These are phyloP conservation scores for Clonostachys rhizophaga DNA, from an alignment of 2,329 filamentous ascomycete genomes.

Conservation along the genomic window DNA sequence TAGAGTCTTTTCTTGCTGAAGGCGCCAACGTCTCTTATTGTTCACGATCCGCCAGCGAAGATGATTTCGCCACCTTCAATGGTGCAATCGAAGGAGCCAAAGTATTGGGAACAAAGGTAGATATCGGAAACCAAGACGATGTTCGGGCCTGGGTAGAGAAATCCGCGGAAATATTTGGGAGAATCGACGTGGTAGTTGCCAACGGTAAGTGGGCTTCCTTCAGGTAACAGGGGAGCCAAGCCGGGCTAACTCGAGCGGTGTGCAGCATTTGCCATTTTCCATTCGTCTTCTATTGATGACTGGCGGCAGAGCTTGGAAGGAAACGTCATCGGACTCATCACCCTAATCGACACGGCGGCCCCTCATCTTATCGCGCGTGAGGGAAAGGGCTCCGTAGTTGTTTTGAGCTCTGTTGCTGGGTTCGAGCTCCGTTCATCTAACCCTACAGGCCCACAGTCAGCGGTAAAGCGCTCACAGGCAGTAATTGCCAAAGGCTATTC, in stretches of 20 bases:
- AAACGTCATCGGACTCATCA: background rate
- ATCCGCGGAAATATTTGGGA: constrained; percentile 9
- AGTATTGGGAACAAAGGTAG: constrained; percentile 11
- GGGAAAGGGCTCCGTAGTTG: constrained; percentile 12
- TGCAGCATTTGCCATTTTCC: background rate
- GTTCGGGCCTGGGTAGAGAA: constrained; percentile 9
- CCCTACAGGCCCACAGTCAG: constrained; percentile 9
- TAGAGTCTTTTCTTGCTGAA: constrained; percentile 11
- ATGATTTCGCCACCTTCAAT: constrained; percentile 12
- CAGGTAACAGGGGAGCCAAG: background rate
- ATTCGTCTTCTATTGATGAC: too few relatives aligned
- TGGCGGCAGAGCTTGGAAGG: background rate
- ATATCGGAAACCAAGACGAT: constrained; percentile 8
- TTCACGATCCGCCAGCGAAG: constrained; percentile 7
- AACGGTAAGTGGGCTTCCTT: constrained; percentile 7
- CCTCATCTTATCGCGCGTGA: constrained; percentile 4
- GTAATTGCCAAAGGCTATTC: constrained; percentile 6
- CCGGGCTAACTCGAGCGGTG: background rate
- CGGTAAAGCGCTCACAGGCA: constrained; percentile 14
- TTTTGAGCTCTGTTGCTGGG: constrained; percentile 15
- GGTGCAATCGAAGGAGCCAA: constrained; percentile 4
- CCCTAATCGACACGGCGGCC: background rate
- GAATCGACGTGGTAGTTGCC: constrained; percentile 13
- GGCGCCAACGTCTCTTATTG: constrained; percentile 18
- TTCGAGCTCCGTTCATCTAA: constrained; percentile 8